These are phyloP conservation scores for Polytrichum formosum DNA, from an alignment of 225 moss, liverwort and hornwort genomes.

Conservation along the genomic window DNA sequence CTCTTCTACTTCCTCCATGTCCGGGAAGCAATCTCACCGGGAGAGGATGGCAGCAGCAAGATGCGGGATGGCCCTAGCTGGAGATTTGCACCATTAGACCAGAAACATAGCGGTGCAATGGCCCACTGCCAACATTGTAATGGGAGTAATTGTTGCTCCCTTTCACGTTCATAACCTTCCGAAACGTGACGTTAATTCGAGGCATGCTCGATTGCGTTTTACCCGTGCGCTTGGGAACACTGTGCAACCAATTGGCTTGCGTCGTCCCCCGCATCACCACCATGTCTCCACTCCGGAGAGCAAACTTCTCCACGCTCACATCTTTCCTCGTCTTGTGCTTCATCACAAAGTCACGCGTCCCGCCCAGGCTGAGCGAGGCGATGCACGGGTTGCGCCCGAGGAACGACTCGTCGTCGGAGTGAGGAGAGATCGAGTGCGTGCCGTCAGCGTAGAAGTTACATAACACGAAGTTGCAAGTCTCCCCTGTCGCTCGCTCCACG, in stretches of 20 bases:
- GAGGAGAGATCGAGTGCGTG: slow-evolving; percentile 51
- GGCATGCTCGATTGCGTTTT: slow-evolving; percentile 31
- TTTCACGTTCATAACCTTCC: slow-evolving; percentile 31
- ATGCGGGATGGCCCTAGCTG: neutral
- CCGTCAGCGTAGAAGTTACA: slow-evolving; percentile 56
- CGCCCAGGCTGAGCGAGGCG: slow-evolving; percentile 44
- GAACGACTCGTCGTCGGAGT: slow-evolving; percentile 47
- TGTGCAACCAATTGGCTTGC: slow-evolving; percentile 44
- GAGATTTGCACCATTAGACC: slow-evolving; percentile 29
- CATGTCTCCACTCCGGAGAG: slow-evolving; percentile 42
- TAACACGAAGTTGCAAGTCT: slow-evolving; percentile 37
- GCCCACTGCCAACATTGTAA: slow-evolving; percentile 48
- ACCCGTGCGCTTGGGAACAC: slow-evolving; percentile 51
- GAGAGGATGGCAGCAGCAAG: neutral
- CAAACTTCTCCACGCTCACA: slow-evolving; percentile 26
- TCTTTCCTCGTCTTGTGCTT: slow-evolving; percentile 49
- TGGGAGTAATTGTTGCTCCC: slow-evolving; percentile 54
- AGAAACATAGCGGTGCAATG: slow-evolving; percentile 28
- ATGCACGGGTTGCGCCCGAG: slow-evolving; percentile 44
- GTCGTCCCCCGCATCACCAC: slow-evolving; percentile 57
- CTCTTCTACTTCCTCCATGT: too few relatives aligned
- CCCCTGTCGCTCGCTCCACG: slow-evolving; percentile 37
- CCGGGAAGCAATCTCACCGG: too few relatives aligned
- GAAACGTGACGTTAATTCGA: slow-evolving; percentile 46
- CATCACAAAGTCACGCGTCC: slow-evolving; percentile 49